Evolutionary conservation across 2,329 filamentous ascomycete genomes (phyloP).

Genomic region (Arthrobotrys musiformis): DNA sequence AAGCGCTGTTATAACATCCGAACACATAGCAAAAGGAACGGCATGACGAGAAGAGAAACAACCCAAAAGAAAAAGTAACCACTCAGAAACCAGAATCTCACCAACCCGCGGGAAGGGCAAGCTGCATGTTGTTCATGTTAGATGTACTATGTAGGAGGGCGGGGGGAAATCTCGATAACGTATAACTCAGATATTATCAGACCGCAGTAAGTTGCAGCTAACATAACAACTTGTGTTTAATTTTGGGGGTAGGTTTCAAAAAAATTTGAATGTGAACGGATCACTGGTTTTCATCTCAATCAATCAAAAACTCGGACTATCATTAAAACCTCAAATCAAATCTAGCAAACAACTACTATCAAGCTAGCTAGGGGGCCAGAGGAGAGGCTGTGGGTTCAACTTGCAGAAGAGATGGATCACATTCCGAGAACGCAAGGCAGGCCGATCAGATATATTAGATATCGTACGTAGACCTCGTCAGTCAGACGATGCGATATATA

Average conservation of each 20-base stretch:
- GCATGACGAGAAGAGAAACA: not conserved
- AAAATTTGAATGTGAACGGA: not conserved
- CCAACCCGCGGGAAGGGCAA: slow-evolving; percentile 32
- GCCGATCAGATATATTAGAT: slow-evolving; percentile 30
- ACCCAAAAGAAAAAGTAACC: slow-evolving; percentile 17
- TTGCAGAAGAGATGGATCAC: slow-evolving; percentile 4
- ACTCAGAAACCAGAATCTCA: slow-evolving; percentile 21
- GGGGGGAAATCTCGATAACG: slow-evolving; percentile 27
- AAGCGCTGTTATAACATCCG: slow-evolving; percentile 34
- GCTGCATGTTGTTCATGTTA: slow-evolving; percentile 15
- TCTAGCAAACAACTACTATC: not conserved
- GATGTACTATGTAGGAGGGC: too few species aligned
- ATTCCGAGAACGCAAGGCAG: slow-evolving; percentile 30
- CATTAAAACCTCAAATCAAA: slow-evolving; percentile 3
- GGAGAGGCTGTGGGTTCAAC: too few species aligned
- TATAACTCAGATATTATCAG: slow-evolving; percentile 17
- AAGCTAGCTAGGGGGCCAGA: not conserved
- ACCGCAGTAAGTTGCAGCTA: slow-evolving; percentile 2
- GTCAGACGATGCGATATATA: slow-evolving; percentile 42
- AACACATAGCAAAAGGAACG: not conserved
- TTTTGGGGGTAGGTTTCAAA: not conserved
- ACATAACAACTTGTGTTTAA: not conserved
- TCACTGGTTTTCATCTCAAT: too few species aligned
- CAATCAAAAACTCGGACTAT: too few species aligned
- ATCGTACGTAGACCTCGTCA: slow-evolving; percentile 29